These are phyloP conservation scores for Peniophora sp. DNA, from an alignment of 1,284 basidiomycete genomes.

Conservation along the genomic window DNA sequence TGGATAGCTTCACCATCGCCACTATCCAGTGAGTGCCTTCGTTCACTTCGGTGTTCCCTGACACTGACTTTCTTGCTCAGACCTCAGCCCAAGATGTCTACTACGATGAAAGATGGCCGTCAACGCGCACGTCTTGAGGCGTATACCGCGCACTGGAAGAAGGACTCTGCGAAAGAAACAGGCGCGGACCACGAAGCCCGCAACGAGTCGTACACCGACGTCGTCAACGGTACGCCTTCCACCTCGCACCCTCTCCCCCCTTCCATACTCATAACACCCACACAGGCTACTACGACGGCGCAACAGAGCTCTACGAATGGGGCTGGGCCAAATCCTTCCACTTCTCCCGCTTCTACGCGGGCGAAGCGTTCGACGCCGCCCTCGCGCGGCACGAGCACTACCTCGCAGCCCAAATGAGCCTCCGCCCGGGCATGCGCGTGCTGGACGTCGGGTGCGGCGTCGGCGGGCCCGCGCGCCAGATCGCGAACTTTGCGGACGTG, in stretches of 20 bases:
- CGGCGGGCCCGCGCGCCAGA: conserved; percentile 94
- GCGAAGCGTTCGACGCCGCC: conserved; percentile 79
- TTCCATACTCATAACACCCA: too few relatives aligned
- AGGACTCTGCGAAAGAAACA: conserved; percentile 71
- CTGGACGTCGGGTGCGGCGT: conserved; percentile 98
- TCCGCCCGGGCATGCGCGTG: conserved; percentile 88
- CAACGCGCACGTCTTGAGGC: conserved; percentile 77
- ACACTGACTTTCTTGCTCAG: too few relatives aligned
- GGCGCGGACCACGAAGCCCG: conserved; percentile 68
- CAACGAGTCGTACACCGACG: conserved; percentile 82
- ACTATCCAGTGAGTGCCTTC: too few relatives aligned
- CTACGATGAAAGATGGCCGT: conserved; percentile 56
- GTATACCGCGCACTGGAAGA: conserved; percentile 94
- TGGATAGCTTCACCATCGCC: too few relatives aligned
- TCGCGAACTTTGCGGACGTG: conserved; percentile 85
- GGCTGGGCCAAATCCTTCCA: conserved; percentile 94
- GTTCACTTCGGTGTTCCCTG: too few relatives aligned
- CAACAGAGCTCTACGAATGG: conserved; percentile 95
- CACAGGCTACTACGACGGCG: conserved; percentile 91
- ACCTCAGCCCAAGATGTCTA: too few relatives aligned
- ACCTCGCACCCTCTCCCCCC: background rate
- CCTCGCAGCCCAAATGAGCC: conserved; percentile 77
- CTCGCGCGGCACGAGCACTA: conserved; percentile 98
- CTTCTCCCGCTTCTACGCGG: conserved; percentile 96
- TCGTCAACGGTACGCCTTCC: conserved; percentile 79